A percentile compares a stretch with the other conserved stretches of the same genome.
phyloP scores from a whole-genome alignment of 2,329 filamentous ascomycete genomes.

The Amesomyces nigricolor region DNA sequence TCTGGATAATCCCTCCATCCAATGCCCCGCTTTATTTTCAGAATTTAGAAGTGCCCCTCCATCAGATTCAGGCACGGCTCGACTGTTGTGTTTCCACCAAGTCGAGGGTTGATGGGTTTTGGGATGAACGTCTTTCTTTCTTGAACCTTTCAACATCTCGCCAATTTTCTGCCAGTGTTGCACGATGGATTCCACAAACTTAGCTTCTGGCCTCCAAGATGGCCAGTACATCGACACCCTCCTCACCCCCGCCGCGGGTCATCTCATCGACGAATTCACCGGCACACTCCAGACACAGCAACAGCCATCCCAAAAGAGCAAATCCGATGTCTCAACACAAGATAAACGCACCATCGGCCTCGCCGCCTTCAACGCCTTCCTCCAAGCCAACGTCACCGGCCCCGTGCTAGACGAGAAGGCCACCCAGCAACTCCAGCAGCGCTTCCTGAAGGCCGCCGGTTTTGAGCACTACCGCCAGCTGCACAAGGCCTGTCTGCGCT shows the following conservation, averaged over 20 bases:
- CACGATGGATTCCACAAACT: not conserved
- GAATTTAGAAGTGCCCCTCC: conserved; percentile 11
- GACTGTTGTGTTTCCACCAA: not conserved
- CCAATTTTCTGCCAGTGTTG: not conserved
- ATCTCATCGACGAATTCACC: conserved; percentile 22
- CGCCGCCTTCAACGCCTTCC: conserved; percentile 68
- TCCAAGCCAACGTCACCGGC: conserved; percentile 84
- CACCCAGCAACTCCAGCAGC: conserved; percentile 29
- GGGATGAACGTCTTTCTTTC: not conserved
- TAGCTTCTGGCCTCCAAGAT: conserved; percentile 11
- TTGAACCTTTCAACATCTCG: not conserved
- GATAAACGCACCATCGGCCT: conserved; percentile 51
- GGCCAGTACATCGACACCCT: conserved; percentile 26
- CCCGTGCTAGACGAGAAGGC: conserved; percentile 55
- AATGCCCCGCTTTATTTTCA: conserved; percentile 13
- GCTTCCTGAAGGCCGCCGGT: conserved; percentile 29
- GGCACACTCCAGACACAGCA: not conserved
- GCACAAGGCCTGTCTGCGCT: conserved; percentile 57
- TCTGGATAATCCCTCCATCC: conserved; percentile 4
- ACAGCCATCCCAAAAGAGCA: not conserved
- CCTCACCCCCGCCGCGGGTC: conserved; percentile 14
- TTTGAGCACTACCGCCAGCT: conserved; percentile 28
- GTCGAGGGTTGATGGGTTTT: not conserved
- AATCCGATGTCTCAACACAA: not conserved
- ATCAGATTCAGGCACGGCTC: not conserved